Conservation (phyloP, 495 filamentous ascomycete species). For the Rusavskia elegans region DNA sequence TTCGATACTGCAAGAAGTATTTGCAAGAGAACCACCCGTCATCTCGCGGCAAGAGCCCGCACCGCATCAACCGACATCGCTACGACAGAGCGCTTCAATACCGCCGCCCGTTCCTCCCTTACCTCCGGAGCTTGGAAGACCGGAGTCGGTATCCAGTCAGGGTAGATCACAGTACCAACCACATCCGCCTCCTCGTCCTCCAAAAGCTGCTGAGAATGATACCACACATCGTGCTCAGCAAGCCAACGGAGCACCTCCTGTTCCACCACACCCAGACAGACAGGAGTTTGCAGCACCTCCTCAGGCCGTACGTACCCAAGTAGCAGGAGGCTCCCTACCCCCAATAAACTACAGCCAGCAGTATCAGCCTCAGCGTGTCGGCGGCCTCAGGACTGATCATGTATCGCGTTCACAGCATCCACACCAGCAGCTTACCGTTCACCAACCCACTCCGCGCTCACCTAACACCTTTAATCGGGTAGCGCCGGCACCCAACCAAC, state of each 20-base stretch:
- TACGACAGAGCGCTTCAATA: conserved; percentile 23
- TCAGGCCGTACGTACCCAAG: background rate
- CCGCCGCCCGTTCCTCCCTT: conserved; percentile 58
- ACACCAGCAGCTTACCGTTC: background rate
- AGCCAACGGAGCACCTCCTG: conserved; percentile 2
- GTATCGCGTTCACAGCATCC: background rate
- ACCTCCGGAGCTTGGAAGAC: conserved; percentile 42
- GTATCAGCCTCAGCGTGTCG: background rate
- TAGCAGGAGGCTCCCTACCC: background rate
- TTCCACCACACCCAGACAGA: conserved; percentile 3
- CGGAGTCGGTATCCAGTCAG: background rate
- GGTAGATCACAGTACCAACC: conserved; percentile 7
- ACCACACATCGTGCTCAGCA: background rate
- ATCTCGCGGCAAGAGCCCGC: conserved; percentile 50
- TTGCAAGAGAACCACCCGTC: conserved; percentile 88
- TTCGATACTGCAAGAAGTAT: conserved; percentile 68
- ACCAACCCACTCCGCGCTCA: background rate
- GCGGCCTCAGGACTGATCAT: background rate
- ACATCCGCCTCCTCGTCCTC: background rate
- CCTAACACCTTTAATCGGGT: background rate
- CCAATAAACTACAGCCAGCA: background rate
- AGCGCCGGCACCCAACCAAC: background rate
- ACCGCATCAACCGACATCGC: conserved; percentile 18
- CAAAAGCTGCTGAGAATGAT: background rate
- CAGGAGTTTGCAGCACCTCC: background rate